Conservation (phyloP, 805 yeast species). For the Saccharomycopsis capsularis region DNA sequence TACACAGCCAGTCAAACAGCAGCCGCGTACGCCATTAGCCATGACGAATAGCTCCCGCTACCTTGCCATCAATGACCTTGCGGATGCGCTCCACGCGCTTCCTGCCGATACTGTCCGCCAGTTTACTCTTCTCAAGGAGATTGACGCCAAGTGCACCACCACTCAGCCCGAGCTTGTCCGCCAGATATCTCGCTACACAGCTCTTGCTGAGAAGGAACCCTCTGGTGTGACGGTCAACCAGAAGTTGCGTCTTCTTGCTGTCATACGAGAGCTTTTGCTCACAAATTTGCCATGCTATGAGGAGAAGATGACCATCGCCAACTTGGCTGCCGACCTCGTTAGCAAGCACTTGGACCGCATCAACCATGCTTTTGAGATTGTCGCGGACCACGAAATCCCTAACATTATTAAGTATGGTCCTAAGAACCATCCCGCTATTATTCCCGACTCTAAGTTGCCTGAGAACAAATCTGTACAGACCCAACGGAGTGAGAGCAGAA, state of each 20-base stretch:
- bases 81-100: constrained; percentile 85
- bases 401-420: constrained; percentile 71
- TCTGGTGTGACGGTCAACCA: neutral
- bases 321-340: constrained; percentile 77
- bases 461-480: constrained; percentile 59
- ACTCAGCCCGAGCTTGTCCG: constrained; percentile 60
- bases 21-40: too few species aligned
- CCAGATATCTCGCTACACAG: constrained; percentile 44
- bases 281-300: constrained; percentile 80
- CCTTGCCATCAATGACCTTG: constrained; percentile 63
- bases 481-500: constrained; percentile 73
- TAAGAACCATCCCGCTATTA: constrained; percentile 86
- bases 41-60: too few species aligned
- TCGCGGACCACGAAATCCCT: constrained; percentile 76
- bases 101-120: constrained; percentile 80
- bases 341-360: constrained; percentile 62
- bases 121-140: constrained; percentile 82
- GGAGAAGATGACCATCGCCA: constrained; percentile 96
- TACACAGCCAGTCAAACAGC: too few species aligned
- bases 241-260: neutral
- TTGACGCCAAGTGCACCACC: constrained; percentile 86
- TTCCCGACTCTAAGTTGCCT: constrained; percentile 46
- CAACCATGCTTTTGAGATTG: constrained; percentile 72
- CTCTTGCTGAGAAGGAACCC: constrained; percentile 27
- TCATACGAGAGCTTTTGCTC: constrained; percentile 14